These are phyloP conservation scores for Naganishia albida DNA, from an alignment of 1,284 basidiomycete species.

Conservation along the genomic window DNA sequence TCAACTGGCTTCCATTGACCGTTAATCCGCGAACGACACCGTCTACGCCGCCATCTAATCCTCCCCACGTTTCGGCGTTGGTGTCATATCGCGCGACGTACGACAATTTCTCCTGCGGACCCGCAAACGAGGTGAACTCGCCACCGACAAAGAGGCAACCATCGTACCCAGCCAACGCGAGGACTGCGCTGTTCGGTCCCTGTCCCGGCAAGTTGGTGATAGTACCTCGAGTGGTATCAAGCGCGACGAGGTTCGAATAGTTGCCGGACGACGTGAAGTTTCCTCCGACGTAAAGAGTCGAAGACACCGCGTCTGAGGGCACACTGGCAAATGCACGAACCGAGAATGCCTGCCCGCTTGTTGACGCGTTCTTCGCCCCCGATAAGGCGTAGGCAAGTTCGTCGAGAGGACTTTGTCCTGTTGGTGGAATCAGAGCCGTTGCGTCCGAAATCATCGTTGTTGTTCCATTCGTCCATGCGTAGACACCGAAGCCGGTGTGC, in stretches of 20 bases:
- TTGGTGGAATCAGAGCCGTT: conserved; percentile 50
- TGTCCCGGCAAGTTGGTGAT: conserved; percentile 61
- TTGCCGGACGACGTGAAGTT: conserved; percentile 64
- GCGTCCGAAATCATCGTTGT: conserved; percentile 56
- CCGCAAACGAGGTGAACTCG: conserved; percentile 65
- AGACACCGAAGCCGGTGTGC: conserved; percentile 65
- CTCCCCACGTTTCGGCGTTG: not conserved
- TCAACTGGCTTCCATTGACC: not conserved
- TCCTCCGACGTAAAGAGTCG: conserved; percentile 73
- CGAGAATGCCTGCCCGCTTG: conserved; percentile 53
- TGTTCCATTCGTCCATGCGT: conserved; percentile 67
- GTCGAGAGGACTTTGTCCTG: conserved; percentile 70
- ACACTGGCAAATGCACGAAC: conserved; percentile 64
- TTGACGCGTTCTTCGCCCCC: conserved; percentile 40
- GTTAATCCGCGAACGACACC: not conserved
- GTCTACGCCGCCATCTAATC: conserved; percentile 16
- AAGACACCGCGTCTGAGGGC: conserved; percentile 50
- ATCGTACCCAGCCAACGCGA: conserved; percentile 75
- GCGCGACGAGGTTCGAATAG: conserved; percentile 72
- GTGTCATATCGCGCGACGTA: conserved; percentile 14
- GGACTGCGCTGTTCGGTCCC: conserved; percentile 74
- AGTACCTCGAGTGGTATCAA: conserved; percentile 60
- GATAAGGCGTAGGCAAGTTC: conserved; percentile 63
- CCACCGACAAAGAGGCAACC: conserved; percentile 67
- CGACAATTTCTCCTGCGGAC: not conserved